Percentiles rank a stretch among this genome's conserved stretches.
These are phyloP conservation scores for Phlebopus sp. DNA, from an alignment of 1,284 basidiomycete genomes.

Conservation along the genomic window DNA sequence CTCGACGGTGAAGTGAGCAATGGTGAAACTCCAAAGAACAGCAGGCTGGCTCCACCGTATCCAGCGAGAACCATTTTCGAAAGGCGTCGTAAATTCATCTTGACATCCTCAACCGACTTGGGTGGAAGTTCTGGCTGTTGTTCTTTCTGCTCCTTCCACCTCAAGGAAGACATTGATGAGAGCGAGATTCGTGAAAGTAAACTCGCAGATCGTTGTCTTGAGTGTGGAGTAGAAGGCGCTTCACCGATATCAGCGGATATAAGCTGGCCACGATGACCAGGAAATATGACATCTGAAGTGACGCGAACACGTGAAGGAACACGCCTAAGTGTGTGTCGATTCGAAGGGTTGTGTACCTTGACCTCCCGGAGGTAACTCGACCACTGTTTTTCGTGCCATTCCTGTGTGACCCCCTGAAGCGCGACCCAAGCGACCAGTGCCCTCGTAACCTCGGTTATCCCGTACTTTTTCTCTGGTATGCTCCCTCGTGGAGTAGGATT, in stretches of 20 bases:
- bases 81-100: slow-evolving; percentile 64
- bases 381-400: slow-evolving; percentile 73
- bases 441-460: slow-evolving; percentile 59
- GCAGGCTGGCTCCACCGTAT: slow-evolving; percentile 72
- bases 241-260: slow-evolving; percentile 72
- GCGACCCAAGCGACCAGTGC: slow-evolving; percentile 76
- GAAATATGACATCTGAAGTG: slow-evolving; percentile 64
- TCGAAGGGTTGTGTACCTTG: slow-evolving; percentile 48
- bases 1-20: slow-evolving; percentile 29
- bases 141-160: slow-evolving; percentile 21
- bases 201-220: slow-evolving; percentile 23
- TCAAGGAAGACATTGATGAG: slow-evolving; percentile 28
- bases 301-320: slow-evolving; percentile 59
- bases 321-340: slow-evolving; percentile 31
- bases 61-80: slow-evolving; percentile 79
- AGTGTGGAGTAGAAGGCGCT: slow-evolving; percentile 34
- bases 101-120: slow-evolving; percentile 52
- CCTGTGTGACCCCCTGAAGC: slow-evolving; percentile 72
- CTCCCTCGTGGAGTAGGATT: slow-evolving; percentile 48
- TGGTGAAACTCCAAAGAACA: slow-evolving; percentile 73
- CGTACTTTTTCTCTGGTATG: slow-evolving; percentile 59
- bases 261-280: slow-evolving; percentile 61
- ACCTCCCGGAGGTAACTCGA: slow-evolving; percentile 64
- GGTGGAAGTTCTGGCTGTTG: slow-evolving; percentile 26
- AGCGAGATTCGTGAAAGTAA: slow-evolving; percentile 31